Evolutionary conservation across 208 protist genomes (phyloP).

Genomic region (Trypanosoma congolense): DNA sequence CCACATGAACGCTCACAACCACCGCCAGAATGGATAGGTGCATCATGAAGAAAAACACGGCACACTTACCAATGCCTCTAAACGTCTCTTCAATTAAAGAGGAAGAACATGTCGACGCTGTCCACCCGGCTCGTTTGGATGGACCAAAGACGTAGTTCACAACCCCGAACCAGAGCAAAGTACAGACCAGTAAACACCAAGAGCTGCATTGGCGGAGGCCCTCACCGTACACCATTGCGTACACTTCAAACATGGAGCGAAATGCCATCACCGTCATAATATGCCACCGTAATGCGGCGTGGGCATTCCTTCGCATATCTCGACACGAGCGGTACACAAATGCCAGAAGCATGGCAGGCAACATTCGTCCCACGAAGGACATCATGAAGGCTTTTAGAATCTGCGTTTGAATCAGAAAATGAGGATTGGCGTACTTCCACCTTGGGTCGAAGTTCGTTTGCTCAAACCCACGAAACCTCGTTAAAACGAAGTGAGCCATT

Average conservation of each 20-base stretch:
- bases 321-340: constrained; percentile 46
- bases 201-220: constrained; percentile 13
- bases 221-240: constrained; percentile 37
- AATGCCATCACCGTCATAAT: constrained; percentile 52
- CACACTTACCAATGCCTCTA: constrained; percentile 43
- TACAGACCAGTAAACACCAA: constrained; percentile 32
- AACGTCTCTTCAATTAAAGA: constrained; percentile 48
- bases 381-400: constrained; percentile 45
- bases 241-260: constrained; percentile 29
- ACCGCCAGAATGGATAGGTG: constrained; percentile 52
- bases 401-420: constrained; percentile 78
- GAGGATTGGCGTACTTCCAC: constrained; percentile 45
- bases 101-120: constrained; percentile 40
- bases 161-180: constrained; percentile 42
- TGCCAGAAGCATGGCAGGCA: constrained; percentile 41
- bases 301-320: constrained; percentile 51
- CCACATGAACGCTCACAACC: constrained; percentile 84
- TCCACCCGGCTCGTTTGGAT: constrained; percentile 62
- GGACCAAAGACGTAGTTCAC: constrained; percentile 86
- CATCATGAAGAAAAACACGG: constrained; percentile 45
- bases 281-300: constrained; percentile 81
- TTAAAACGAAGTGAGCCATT: constrained; percentile 25
- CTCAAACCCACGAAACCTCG: constrained; percentile 43
- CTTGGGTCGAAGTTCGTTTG: constrained; percentile 34
- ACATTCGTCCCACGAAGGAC: constrained; percentile 26